Evolutionary conservation across 164 flowering plant genomes (phyloP).

Genomic region (Pachysandra terminalis): DNA sequence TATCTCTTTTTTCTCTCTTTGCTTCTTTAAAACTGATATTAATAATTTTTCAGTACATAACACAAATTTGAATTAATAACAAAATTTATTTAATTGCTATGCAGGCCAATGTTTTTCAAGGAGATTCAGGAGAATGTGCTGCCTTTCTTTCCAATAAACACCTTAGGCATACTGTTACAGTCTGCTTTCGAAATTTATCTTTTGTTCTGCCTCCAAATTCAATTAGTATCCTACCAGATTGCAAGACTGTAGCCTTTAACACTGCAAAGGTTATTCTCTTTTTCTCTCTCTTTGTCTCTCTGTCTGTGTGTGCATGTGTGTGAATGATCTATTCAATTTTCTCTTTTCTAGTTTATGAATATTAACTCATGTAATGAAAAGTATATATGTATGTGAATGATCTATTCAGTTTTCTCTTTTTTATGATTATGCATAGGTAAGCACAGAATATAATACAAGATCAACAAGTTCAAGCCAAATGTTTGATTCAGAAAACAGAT

Average conservation of each 20-base stretch:
- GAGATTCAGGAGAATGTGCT: slow-evolving; percentile 45
- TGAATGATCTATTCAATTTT: too few species aligned
- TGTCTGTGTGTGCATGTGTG: too few species aligned
- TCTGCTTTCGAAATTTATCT: slow-evolving; percentile 34
- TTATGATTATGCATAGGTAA: slow-evolving; percentile 35
- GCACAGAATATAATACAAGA: slow-evolving; percentile 39
- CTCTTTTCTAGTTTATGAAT: background rate
- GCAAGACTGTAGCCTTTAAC: slow-evolving; percentile 65
- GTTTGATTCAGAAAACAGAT: slow-evolving; percentile 19
- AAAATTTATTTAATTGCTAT: background rate
- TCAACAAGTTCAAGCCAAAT: slow-evolving; percentile 6
- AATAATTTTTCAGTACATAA: too few species aligned
- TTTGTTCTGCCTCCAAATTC: slow-evolving; percentile 54
- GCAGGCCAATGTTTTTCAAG: slow-evolving; percentile 63
- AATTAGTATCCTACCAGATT: slow-evolving; percentile 81
- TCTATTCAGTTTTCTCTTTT: background rate
- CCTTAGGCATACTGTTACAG: slow-evolving; percentile 9
- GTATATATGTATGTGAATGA: background rate
- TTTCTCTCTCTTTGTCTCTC: too few species aligned
- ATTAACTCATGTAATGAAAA: background rate
- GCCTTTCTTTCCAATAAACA: slow-evolving; percentile 69
- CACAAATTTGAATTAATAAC: background rate
- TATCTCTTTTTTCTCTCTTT: too few species aligned
- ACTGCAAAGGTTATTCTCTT: slow-evolving; percentile 63
- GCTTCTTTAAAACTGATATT: background rate